phyloP scores from a whole-genome alignment of 2,329 filamentous ascomycete species.

The Colletotrichum sp. region DNA sequence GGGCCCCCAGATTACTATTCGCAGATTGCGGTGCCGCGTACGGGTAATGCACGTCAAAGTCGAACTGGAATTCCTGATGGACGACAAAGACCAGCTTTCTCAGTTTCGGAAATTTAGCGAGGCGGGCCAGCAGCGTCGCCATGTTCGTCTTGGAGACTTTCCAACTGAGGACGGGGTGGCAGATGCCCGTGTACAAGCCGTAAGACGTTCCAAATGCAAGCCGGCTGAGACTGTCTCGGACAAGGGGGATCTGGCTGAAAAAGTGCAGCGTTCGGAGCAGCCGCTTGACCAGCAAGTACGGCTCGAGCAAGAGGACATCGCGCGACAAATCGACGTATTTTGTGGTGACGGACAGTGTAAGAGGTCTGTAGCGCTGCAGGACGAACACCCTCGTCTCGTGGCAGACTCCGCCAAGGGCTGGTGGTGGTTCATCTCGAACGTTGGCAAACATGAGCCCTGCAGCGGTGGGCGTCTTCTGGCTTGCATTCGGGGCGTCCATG shows the following conservation, averaged over 20 bases:
- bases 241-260: constrained; percentile 49
- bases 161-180: constrained; percentile 50
- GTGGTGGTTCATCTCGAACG: constrained; percentile 48
- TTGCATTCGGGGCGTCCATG: constrained; percentile 48
- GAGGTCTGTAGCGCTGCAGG: constrained; percentile 46
- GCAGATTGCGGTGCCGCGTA: constrained; percentile 17
- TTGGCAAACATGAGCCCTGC: constrained; percentile 53
- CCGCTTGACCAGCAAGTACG: constrained; percentile 51
- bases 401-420: constrained; percentile 47
- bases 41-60: constrained; percentile 38
- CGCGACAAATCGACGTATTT: constrained; percentile 51
- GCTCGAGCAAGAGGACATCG: constrained; percentile 52
- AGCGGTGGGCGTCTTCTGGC: constrained; percentile 42
- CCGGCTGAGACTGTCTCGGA: constrained; percentile 43
- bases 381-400: constrained; percentile 48
- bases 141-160: constrained; percentile 49
- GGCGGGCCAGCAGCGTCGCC: constrained; percentile 43
- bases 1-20: constrained; percentile 13
- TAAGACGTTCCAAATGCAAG: constrained; percentile 53
- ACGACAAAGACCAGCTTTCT: constrained; percentile 49
- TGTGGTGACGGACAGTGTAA: constrained; percentile 49
- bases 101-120: constrained; percentile 45
- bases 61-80: constrained; percentile 54
- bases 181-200: constrained; percentile 48
- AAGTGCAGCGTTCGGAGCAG: constrained; percentile 51